Percentiles rank a stretch among this genome's conserved stretches.
Conservation (phyloP, 352 stramenopile genomes). For the Pythium aristosporum region DNA sequence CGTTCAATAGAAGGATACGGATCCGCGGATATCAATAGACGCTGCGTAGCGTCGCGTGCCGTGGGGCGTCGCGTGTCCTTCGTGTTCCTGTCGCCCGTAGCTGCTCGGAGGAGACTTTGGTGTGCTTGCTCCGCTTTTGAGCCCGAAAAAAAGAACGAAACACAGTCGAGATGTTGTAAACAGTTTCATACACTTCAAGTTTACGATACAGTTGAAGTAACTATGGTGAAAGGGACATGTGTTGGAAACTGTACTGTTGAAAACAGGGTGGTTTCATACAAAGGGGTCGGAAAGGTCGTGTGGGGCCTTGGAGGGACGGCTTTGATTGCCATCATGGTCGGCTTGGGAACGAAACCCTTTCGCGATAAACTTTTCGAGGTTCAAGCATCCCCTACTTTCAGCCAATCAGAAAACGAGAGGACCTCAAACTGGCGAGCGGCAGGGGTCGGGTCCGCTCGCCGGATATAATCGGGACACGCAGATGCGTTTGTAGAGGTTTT, state of each 20-base stretch:
- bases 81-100: conserved; percentile 7
- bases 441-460: conserved; percentile 18
- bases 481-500: conserved; percentile 13
- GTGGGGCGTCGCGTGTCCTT: background rate
- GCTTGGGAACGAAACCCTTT: conserved; percentile 29
- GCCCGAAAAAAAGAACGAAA: conserved; percentile 25
- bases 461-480: background rate
- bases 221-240: background rate
- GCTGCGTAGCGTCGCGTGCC: background rate
- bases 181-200: conserved; percentile 1
- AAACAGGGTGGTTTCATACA: conserved; percentile 12
- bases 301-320: conserved; percentile 13
- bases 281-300: conserved; percentile 34
- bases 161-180: conserved; percentile 6
- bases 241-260: conserved; percentile 1
- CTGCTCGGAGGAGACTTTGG: conserved; percentile 2
- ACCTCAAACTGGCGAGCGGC: conserved; percentile 12
- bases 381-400: conserved; percentile 15
- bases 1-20: background rate
- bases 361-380: conserved; percentile 30
- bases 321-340: conserved; percentile 26
- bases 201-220: background rate
- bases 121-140: background rate
- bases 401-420: background rate
- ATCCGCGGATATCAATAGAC: background rate